Percentiles rank a stretch among this genome's conserved stretches.
phyloP scores from a whole-genome alignment of 805 yeast species.

The Candida taoyuanica region DNA sequence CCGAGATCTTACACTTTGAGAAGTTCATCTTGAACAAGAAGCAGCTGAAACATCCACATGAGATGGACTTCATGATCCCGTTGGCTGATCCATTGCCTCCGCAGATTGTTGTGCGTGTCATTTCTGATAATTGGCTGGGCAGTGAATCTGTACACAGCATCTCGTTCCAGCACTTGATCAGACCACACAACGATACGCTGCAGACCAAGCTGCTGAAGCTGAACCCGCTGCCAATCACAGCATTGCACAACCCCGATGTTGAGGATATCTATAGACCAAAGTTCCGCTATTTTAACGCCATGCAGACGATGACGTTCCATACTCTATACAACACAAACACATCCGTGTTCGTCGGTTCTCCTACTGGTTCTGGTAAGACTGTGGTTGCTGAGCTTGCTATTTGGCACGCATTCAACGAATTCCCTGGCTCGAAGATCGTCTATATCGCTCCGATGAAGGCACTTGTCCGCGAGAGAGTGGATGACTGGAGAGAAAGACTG shows the following conservation, averaged over 20 bases:
- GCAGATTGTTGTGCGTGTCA: slow-evolving; percentile 72
- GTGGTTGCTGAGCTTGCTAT: slow-evolving; percentile 95
- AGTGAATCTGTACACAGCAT: slow-evolving; percentile 71
- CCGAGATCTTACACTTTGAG: slow-evolving; percentile 75
- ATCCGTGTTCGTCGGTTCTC: slow-evolving; percentile 91
- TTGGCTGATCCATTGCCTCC: slow-evolving; percentile 85
- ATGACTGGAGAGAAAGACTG: slow-evolving; percentile 76
- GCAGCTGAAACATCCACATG: slow-evolving; percentile 53
- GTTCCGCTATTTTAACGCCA: slow-evolving; percentile 90
- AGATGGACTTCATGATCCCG: slow-evolving; percentile 90
- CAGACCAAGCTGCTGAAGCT: slow-evolving; percentile 75
- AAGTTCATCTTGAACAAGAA: slow-evolving; percentile 64
- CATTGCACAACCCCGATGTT: slow-evolving; percentile 61
- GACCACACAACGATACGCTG: slow-evolving; percentile 83
- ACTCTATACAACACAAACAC: slow-evolving; percentile 74
- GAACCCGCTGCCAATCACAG: slow-evolving; percentile 82
- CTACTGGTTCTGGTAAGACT: slow-evolving; percentile 98
- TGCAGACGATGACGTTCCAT: slow-evolving; percentile 97
- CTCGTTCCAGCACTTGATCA: slow-evolving; percentile 83
- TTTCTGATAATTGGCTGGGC: slow-evolving; percentile 89
- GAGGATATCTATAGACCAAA: slow-evolving; percentile 63
- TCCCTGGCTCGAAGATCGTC: slow-evolving; percentile 84
- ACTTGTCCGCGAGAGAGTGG: slow-evolving; percentile 93
- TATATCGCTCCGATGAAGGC: slow-evolving; percentile 95
- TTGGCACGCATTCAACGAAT: slow-evolving; percentile 89